Base-by-base conservation (phyloP, 2,329 filamentous ascomycete genomes). In the Chalaropsis ovoidea region DNA sequence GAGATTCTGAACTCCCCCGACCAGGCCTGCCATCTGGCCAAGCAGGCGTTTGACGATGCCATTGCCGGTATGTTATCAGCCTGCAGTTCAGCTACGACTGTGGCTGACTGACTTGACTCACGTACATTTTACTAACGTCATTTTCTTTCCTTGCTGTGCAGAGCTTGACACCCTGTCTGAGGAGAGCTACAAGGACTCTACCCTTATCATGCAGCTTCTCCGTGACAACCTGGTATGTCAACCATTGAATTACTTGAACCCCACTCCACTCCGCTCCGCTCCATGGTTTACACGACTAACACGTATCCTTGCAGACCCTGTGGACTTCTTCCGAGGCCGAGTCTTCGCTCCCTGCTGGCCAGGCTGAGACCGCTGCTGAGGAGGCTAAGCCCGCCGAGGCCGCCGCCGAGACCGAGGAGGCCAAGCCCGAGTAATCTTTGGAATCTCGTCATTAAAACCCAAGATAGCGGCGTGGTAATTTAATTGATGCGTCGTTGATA, bases 111-210 rank as follows among this genome's bases (percentile, higher is more conserved):
- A 5, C 1, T 13, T 43, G 13, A n/a, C 35, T 35, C 17, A 31
- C n/a, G n/a, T 15, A 58, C 43, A 41, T 43, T 43, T 17, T 61
- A 67, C 71, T 74, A 68, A 76, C 70, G 22, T 22, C n/a, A 62
- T 58, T 58, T 35, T 56, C 35, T 15, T 54, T 58, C 35, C 27
- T 27, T 17, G 8, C 7, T 22, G 19, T 66, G 66, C 74, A 91
- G 91, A 96, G 83, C 89, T 96, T 71, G 92, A 96, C 78, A 96
- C 92, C 72, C 82, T 96, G 72, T 95, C 89, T 77, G 92, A 96
- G 86, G 92, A 96, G 84, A 95, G 90, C 85, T 96, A 96, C 89
- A 95, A 95, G 86, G 92, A 96, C 82, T 95, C 90, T 60, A 96
- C 92, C 70, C 86, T 96, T 74, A 96, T 96, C 81, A 96, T 96